Evolutionary conservation across 495 filamentous ascomycete species (phyloP).

Genomic region (Aspergillus avenaceus): DNA sequence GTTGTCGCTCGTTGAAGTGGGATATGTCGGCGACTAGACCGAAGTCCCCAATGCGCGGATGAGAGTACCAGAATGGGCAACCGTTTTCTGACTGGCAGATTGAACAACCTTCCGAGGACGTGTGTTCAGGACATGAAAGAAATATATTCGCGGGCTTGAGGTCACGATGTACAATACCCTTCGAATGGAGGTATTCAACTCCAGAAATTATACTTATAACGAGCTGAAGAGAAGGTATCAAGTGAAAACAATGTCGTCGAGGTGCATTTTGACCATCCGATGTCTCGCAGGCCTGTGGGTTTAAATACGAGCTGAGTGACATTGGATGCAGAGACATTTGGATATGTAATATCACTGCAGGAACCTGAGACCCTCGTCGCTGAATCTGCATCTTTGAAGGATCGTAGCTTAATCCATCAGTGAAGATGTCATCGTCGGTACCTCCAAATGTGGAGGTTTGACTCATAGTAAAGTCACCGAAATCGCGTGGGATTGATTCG

Average conservation of each 20-base stretch:
- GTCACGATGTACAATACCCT: conserved; percentile 62
- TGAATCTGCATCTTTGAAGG: conserved; percentile 34
- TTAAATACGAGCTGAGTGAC: conserved; percentile 44
- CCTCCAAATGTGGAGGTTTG: conserved; percentile 30
- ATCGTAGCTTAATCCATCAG: conserved; percentile 43
- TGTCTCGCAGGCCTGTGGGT: conserved; percentile 20
- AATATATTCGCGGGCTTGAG: conserved; percentile 73
- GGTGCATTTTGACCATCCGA: conserved; percentile 8
- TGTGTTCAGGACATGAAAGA: conserved; percentile 36
- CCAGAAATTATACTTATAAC: conserved; percentile 42
- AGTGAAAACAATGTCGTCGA: conserved; percentile 47
- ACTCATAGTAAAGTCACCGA: conserved; percentile 24
- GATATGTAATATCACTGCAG: conserved; percentile 47
- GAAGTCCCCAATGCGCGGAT: conserved; percentile 52
- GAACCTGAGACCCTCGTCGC: conserved; percentile 24
- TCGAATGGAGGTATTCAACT: conserved; percentile 59
- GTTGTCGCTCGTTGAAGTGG: conserved; percentile 26
- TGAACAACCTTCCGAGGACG: conserved; percentile 20
- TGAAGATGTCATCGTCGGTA: conserved; percentile 46
- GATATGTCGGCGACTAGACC: conserved; percentile 52
- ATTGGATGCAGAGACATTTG: conserved; percentile 53
- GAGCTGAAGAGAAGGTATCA: conserved; percentile 38
- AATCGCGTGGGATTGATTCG: conserved; percentile 39
- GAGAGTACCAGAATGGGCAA: conserved; percentile 31
- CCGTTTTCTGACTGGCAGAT: conserved; percentile 26